These are phyloP conservation scores for Phytophthora nicotianae DNA, from an alignment of 352 stramenopile species.

Conservation along the genomic window DNA sequence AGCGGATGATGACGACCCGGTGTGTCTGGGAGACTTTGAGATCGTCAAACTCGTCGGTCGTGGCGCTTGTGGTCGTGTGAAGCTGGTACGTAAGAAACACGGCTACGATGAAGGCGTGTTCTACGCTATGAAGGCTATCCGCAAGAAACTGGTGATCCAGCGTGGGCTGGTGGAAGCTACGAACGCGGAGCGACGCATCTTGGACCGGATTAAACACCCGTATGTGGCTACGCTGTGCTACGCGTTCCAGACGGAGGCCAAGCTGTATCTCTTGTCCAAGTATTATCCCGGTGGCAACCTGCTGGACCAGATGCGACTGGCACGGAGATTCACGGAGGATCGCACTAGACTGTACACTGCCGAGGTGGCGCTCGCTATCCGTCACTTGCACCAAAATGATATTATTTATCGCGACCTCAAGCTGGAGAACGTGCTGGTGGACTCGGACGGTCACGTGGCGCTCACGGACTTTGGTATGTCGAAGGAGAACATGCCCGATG, in stretches of 20 bases:
- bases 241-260: conserved; percentile 90
- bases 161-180: conserved; percentile 91
- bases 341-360: conserved; percentile 95
- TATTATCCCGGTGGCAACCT: conserved; percentile 98
- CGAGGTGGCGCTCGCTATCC: conserved; percentile 96
- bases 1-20: conserved; percentile 55
- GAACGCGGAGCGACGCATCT: conserved; percentile 89
- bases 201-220: conserved; percentile 94
- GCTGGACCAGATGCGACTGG: conserved; percentile 91
- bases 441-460: conserved; percentile 95
- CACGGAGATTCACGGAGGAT: conserved; percentile 92
- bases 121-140: conserved; percentile 88
- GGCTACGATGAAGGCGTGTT: conserved; percentile 79
- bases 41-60: conserved; percentile 98
- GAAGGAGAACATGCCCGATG: conserved; percentile 96
- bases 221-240: conserved; percentile 96
- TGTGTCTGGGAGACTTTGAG: conserved; percentile 93
- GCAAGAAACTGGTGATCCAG: conserved; percentile 89
- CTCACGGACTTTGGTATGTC: conserved; percentile 99
- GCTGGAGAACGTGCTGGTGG: conserved; percentile 98
- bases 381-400: conserved; percentile 92
- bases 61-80: conserved; percentile 87
- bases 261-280: conserved; percentile 92
- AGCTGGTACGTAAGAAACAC: conserved; percentile 89
- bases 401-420: conserved; percentile 99